Evolutionary conservation across 345 rosid species (phyloP), one percentile per base, ranked within the genome.

Genomic region (Arabis hirsuta): DNA sequence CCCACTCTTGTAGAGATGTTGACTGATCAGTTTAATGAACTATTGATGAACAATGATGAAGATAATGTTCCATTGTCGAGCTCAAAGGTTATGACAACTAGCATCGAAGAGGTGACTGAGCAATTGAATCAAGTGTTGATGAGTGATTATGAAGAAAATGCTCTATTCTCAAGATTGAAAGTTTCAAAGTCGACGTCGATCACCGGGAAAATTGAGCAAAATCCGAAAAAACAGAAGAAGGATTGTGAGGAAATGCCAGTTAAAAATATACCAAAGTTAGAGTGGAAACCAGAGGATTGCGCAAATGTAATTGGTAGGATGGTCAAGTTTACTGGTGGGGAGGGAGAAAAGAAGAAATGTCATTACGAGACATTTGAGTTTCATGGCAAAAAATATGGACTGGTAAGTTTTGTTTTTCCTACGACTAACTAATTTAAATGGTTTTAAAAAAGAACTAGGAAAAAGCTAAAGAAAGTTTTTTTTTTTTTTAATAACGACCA

Each of bases 31-130:
- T 71, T 80, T 31, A 80, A 89, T n/a, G 84, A 81, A 78, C 77
- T 85, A n/a, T 44, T 78, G 50, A 84, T 81, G 5, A 82, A 82
- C 69, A 85, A 89, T 57, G 90, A 84, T 7, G 92, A 85, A 58
- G 88, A 86, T 0, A 81, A 79, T 7, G 76, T 7, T 8, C 22
- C 68, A 4, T 31, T 67, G 48, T 22, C 54, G 36, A 44, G 56
- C 1, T 68, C 55, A 44, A 71, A 59, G 39, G 56, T 58, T 29
- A 12, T 12, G 5, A 38, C 11, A 2, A 36, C 19, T 5, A 31
- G 43, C 1, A 2, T 20, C 4, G 4, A 12, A 24, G 51, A 36
- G 27, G 86, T 87, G 87, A 80, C 63, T 62, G 73, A 88, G 16
- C 76, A 91, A 64, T 71, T 81, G 41, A 80, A 89, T n/a, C 84